Evolutionary conservation across 2,329 filamentous ascomycete genomes (phyloP), one percentile per base, ranked within the genome.

Genomic region (Tolypocladium cylindrosporum): DNA sequence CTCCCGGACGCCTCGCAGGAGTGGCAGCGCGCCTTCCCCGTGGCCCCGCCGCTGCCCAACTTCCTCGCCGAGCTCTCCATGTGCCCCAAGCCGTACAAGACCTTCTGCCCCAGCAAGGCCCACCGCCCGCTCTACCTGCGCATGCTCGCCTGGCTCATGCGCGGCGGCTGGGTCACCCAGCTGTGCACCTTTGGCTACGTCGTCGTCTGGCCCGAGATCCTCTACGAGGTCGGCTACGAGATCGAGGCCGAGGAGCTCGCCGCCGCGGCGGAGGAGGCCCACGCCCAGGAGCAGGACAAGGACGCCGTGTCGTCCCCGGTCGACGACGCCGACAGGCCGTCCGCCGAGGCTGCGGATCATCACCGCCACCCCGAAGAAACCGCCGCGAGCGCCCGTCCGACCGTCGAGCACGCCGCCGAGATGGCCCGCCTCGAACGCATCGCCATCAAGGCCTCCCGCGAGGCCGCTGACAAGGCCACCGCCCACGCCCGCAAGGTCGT

Each of bases 111-210:
- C 0, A 91, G 86, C 67, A 91, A 92, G 70, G 88, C 90, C 66
- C 91, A 97, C 69, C 89, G 93, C 50, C 86, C 87, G 8, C 86
- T 87, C 2, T 99, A 97, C 71, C 87, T 97, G 72, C 84, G 90
- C 40, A 96, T 97, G 72, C 78, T 99, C 34, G 91, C 91, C 27
- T 99, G 93, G 91, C 81, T 99, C 10, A 85, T 97, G 76, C 86
- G 92, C 45, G 89, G 91, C 53, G 91, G 91, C 16, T 96, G 94
- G 89, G 92, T 97, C 1, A 96, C 90, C 0, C 92, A 97, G 70
- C 80, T 99, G 7, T 89, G 91, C 61, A 94, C 91, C 0, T 97
- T 95, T 71, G 90, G 88, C 14, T 96, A 94, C 78, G 85, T 97
- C 50, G 84, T 93, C 55, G 89, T 94, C 48, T 87, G 87, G 73